phyloP scores from a whole-genome alignment of 1,284 basidiomycete genomes.

The Irpex rosettiformis region DNA sequence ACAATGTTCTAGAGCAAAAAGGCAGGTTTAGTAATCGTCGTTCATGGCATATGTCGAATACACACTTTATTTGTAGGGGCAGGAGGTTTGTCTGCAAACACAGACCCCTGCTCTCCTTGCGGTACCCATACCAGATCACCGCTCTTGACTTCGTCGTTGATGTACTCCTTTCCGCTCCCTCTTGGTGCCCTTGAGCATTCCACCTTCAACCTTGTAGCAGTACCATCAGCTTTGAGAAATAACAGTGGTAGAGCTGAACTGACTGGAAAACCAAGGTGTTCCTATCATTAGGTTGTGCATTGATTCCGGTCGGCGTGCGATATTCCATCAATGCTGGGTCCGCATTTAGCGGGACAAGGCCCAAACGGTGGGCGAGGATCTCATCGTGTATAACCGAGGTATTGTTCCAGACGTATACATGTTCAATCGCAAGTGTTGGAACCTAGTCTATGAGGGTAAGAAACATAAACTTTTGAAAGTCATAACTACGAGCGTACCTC shows the following conservation, averaged over 20 bases:
- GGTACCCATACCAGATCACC: constrained; percentile 81
- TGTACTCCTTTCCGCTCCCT: constrained; percentile 18
- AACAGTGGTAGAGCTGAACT: constrained; percentile 1
- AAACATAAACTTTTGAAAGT: too few relatives aligned
- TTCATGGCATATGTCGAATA: background rate
- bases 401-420: constrained; percentile 95
- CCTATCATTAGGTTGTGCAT: constrained; percentile 75
- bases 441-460: too few relatives aligned
- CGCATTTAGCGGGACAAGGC: constrained; percentile 86
- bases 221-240: background rate
- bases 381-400: constrained; percentile 95
- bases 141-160: constrained; percentile 57
- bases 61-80: constrained; percentile 61
- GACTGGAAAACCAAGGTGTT: constrained; percentile 86
- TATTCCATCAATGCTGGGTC: constrained; percentile 68
- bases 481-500: constrained; percentile 80
- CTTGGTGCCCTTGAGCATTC: constrained; percentile 64
- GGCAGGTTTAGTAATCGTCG: background rate
- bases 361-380: constrained; percentile 87
- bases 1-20: constrained; percentile 70
- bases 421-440: constrained; percentile 90
- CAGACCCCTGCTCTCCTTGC: constrained; percentile 76
- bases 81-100: constrained; percentile 54
- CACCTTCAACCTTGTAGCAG: constrained; percentile 49
- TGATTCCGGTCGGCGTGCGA: constrained; percentile 27